phyloP scores from a whole-genome alignment of 2,329 filamentous ascomycete species.

The Xylaria multiplex region DNA sequence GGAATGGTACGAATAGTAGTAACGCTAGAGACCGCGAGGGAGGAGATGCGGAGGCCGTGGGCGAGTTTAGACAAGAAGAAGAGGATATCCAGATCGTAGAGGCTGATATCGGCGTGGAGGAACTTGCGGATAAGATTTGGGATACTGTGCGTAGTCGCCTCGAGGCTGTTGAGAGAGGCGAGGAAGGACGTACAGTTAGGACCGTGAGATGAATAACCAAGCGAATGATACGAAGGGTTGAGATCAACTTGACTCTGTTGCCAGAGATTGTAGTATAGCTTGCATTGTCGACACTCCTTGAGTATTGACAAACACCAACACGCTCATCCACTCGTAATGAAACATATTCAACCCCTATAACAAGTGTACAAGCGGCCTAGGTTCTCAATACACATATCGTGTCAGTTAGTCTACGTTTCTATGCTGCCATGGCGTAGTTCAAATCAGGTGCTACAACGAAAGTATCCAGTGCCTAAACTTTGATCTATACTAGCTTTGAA shows the following conservation, averaged over 20 bases:
- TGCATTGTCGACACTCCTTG: background rate
- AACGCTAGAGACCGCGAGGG: constrained; percentile 29
- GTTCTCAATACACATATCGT: background rate
- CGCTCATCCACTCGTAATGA: background rate
- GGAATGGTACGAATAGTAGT: constrained; percentile 33
- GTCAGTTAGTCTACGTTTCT: background rate
- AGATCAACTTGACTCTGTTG: background rate
- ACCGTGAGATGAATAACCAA: constrained; percentile 51
- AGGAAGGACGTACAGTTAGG: constrained; percentile 59
- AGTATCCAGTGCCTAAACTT: too few relatives aligned
- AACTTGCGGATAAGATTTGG: constrained; percentile 68
- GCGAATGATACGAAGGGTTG: background rate
- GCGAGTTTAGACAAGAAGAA: constrained; percentile 59
- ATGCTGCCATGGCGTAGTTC: too few relatives aligned
- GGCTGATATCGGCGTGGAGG: constrained; percentile 64
- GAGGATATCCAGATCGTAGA: constrained; percentile 65
- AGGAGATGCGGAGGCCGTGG: constrained; percentile 25
- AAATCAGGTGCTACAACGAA: background rate
- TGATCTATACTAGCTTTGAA: background rate
- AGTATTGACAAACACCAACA: background rate
- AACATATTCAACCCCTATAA: background rate
- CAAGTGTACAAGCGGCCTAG: background rate
- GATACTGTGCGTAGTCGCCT: constrained; percentile 58
- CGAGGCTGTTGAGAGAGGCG: constrained; percentile 60
- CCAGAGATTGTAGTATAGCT: background rate